These are phyloP conservation scores for Colletotrichum paranaense DNA, from an alignment of 2,329 filamentous ascomycete species.

Conservation along the genomic window DNA sequence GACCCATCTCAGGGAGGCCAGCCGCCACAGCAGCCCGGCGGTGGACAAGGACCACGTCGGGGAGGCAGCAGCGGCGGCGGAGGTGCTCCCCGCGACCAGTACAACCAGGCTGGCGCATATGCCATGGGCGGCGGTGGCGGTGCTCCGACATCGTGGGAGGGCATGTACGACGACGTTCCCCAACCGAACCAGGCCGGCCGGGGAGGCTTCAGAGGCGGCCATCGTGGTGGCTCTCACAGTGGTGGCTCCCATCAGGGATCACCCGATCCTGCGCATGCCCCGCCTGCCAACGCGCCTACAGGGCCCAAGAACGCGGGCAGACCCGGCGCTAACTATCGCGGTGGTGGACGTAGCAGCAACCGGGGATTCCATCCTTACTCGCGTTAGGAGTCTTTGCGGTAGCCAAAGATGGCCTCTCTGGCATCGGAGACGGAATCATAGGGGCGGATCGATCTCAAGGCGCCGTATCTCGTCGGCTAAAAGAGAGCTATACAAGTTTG, in stretches of 20 bases:
- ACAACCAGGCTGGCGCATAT: slow-evolving; percentile 42
- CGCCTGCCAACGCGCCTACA: slow-evolving; percentile 78
- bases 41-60: slow-evolving; percentile 43
- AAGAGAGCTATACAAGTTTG: background rate
- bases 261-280: slow-evolving; percentile 57
- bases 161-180: slow-evolving; percentile 97
- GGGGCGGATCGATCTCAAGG: background rate
- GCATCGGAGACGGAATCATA: background rate
- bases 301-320: slow-evolving; percentile 95
- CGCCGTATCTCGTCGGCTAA: background rate
- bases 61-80: slow-evolving; percentile 35
- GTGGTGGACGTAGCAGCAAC: slow-evolving; percentile 81
- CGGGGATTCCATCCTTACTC: slow-evolving; percentile 85
- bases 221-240: slow-evolving; percentile 50
- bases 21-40: slow-evolving; percentile 34
- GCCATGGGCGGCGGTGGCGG: slow-evolving; percentile 60
- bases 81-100: slow-evolving; percentile 42
- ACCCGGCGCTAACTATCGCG: slow-evolving; percentile 92
- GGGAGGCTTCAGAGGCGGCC: slow-evolving; percentile 47
- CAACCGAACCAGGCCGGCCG: slow-evolving; percentile 72
- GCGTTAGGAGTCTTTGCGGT: slow-evolving; percentile 2
- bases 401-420: background rate
- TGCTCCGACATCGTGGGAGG: slow-evolving; percentile 91
- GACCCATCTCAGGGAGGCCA: slow-evolving; percentile 36
- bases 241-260: slow-evolving; percentile 55